Evolutionary conservation across 2,329 filamentous ascomycete genomes (phyloP).

Genomic region (Botrytis paeoniae): DNA sequence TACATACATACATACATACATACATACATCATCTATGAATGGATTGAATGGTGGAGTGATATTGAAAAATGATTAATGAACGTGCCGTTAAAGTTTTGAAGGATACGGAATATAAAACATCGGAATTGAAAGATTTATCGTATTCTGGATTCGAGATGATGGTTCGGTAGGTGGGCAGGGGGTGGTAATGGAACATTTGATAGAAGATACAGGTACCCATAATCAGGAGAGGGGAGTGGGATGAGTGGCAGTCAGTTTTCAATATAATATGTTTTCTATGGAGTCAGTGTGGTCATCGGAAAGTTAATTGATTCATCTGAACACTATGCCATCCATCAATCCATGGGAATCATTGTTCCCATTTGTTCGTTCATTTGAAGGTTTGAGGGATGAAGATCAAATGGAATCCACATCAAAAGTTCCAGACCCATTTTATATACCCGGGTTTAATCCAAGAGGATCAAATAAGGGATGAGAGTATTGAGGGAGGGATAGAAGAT

Average conservation of each 20-base stretch:
- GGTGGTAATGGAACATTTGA: conserved; percentile 1
- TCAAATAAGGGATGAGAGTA: neutral
- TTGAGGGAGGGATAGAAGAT: neutral
- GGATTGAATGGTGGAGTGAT: neutral
- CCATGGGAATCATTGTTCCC: neutral
- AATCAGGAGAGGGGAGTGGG: neutral
- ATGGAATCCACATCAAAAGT: neutral
- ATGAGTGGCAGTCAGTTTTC: neutral
- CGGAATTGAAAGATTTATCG: neutral
- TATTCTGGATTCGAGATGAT: neutral
- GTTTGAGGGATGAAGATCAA: neutral
- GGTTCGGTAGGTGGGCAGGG: neutral
- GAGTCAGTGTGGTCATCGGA: neutral
- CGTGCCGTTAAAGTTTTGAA: neutral
- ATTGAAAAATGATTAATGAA: neutral
- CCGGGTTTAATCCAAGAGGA: neutral
- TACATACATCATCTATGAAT: neutral
- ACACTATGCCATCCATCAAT: neutral
- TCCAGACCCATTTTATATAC: neutral
- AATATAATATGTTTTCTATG: conserved; percentile 3
- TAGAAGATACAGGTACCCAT: neutral
- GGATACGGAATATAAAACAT: neutral
- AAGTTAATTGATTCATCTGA: neutral
- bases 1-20: too few relatives aligned
- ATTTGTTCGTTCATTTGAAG: neutral